These are phyloP conservation scores for Aspergillus indologenus DNA, from an alignment of 495 filamentous ascomycete species.

Conservation along the genomic window DNA sequence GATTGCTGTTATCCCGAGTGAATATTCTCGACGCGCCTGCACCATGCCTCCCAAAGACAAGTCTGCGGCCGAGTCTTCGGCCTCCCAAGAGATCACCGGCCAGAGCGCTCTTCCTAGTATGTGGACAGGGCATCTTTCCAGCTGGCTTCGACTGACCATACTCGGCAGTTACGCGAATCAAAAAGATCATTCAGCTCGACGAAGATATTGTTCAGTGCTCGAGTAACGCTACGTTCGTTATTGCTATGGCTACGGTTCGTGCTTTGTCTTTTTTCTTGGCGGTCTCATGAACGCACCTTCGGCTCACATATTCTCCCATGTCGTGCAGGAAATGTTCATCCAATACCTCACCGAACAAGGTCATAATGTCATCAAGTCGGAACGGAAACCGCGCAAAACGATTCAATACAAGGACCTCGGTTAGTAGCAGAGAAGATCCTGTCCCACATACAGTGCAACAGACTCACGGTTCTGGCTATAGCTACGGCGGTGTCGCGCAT, in stretches of 20 bases:
- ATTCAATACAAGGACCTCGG: conserved; percentile 95
- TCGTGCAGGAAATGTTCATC: conserved; percentile 84
- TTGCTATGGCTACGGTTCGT: conserved; percentile 81
- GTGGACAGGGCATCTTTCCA: conserved; percentile 25
- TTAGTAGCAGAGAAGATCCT: conserved; percentile 30
- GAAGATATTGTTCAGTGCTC: conserved; percentile 80
- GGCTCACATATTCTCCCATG: not conserved
- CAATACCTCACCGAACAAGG: conserved; percentile 83
- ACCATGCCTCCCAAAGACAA: conserved; percentile 83
- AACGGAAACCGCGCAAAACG: conserved; percentile 86
- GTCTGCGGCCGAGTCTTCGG: conserved; percentile 55
- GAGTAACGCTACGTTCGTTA: conserved; percentile 91
- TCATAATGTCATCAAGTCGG: conserved; percentile 82
- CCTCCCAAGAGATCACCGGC: conserved; percentile 79
- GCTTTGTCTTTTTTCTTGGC: conserved; percentile 1
- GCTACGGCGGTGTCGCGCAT: conserved; percentile 83
- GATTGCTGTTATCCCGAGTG: not conserved
- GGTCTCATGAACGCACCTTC: not conserved
- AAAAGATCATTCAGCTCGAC: conserved; percentile 88
- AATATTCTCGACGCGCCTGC: conserved; percentile 5
- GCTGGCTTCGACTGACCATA: not conserved
- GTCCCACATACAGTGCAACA: not conserved
- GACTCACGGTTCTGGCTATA: conserved; percentile 24
- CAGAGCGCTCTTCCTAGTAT: conserved; percentile 80
- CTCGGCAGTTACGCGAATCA: conserved; percentile 75